Evolutionary conservation across 2,329 filamentous ascomycete genomes (phyloP), one percentile per base, ranked within the genome.

Genomic region (Colletotrichum gigasporum): DNA sequence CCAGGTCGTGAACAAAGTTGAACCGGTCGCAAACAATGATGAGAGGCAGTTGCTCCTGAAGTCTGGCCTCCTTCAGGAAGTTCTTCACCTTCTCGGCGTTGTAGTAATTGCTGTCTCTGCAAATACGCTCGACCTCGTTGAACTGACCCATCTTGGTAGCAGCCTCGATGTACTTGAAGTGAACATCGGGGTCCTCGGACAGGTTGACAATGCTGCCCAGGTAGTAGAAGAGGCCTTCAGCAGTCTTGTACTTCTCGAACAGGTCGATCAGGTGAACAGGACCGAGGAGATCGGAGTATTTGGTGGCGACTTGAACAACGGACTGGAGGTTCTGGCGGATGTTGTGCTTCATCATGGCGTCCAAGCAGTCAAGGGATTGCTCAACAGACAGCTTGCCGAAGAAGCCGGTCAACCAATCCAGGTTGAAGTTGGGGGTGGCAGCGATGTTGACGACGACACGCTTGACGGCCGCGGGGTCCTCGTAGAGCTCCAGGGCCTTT

Each of bases 1-100:
- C 93, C 74, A 99, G 81, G 74, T 99, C 96, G 74, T 99, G 96
- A 41, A 98, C 93, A 74, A 99, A 97, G 83, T 98, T 97, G 87
- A 96, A 97, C n/a, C 95, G 93, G 76, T 99, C 96, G 80, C 96
- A 99, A 63, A 99, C 94, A 71, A 98, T 97, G 80, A 99, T 99
- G 57, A 99, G 84, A 42, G 96, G 96, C 42, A 99, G 86, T 81
- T 97, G 95, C 78, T 99, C 96, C 2, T 91, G 90, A 44, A 99
- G 84, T 69, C 90, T 91, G 57, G 96, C 95, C 77, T 99, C 96
- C 83, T 99, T 99, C 67, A 99, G 83, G 87, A 98, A 99, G 83
- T 99, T 99, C 86, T 97, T 97, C 62, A 97, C 93, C 84, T 97
- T 97, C 79, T 97, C 94, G 0, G 94, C 87, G 77, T 97, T 95